Conservation (phyloP, 2,329 filamentous ascomycete species). For the Cadophora sp. region DNA sequence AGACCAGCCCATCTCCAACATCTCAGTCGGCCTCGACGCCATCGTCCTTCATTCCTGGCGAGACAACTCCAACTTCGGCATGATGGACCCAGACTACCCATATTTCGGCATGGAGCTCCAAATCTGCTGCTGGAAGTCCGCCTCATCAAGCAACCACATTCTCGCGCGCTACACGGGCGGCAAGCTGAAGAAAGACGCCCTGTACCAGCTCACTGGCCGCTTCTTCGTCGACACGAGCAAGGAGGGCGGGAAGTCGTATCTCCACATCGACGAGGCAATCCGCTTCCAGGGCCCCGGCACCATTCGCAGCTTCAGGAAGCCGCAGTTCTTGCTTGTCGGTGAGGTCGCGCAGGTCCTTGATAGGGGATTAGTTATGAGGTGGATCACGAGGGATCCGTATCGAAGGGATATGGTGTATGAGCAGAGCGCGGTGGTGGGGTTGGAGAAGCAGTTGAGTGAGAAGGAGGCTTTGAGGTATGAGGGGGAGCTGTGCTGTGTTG, state of each 20-base stretch:
- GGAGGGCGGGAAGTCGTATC: conserved; percentile 29
- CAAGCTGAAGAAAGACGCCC: conserved; percentile 33
- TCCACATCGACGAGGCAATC: conserved; percentile 32
- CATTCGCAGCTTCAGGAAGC: conserved; percentile 30
- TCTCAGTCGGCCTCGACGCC: conserved; percentile 32
- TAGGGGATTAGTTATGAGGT: conserved; percentile 24
- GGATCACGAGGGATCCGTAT: conserved; percentile 33
- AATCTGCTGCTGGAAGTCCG: conserved; percentile 28
- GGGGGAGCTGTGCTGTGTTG: conserved; percentile 27
- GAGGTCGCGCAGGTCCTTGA: conserved; percentile 26
- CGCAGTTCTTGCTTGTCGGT: conserved; percentile 30
- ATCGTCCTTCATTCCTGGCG: conserved; percentile 32
- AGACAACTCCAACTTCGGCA: conserved; percentile 31
- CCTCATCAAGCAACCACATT: conserved; percentile 22
- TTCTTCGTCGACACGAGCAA: conserved; percentile 30
- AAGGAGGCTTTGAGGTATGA: conserved; percentile 18
- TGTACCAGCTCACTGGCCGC: conserved; percentile 33
- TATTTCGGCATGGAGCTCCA: conserved; percentile 34
- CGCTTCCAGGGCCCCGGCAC: conserved; percentile 35
- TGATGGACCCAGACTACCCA: conserved; percentile 26
- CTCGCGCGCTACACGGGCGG: conserved; percentile 30
- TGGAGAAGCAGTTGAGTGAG: conserved; percentile 26
- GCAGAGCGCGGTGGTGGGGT: conserved; percentile 26
- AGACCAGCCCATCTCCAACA: conserved; percentile 28
- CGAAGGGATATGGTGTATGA: conserved; percentile 31